phyloP scores from a whole-genome alignment of 2,329 filamentous ascomycete genomes.

The Aspergillus flavus region DNA sequence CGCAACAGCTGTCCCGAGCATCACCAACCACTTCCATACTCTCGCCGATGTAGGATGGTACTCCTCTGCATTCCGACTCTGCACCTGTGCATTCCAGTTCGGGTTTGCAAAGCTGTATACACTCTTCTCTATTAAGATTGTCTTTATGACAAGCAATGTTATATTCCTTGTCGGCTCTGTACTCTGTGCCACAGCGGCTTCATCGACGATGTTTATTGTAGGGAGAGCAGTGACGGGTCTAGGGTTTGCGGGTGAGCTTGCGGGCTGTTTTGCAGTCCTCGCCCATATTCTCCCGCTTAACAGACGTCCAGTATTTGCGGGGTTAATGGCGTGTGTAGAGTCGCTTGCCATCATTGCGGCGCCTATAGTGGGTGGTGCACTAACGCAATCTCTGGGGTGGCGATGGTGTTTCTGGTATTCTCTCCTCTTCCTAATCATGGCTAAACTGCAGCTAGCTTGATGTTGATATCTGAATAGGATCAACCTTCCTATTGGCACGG shows the following conservation, averaged over 20 bases:
- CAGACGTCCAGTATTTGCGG: conserved; percentile 29
- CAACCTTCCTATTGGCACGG: conserved; percentile 34
- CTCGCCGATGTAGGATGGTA: conserved; percentile 35
- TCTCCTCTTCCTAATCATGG: neutral
- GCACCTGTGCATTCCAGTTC: conserved; percentile 26
- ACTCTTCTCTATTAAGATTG: conserved; percentile 33
- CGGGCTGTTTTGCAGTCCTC: conserved; percentile 21
- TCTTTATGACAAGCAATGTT: conserved; percentile 25
- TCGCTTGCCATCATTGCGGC: conserved; percentile 29
- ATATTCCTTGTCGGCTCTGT: conserved; percentile 25
- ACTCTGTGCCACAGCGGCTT: conserved; percentile 23
- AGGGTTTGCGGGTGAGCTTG: conserved; percentile 22
- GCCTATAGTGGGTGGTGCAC: conserved; percentile 38
- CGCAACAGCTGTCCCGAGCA: conserved; percentile 36
- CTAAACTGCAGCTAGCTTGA: neutral
- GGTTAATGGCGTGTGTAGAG: conserved; percentile 29
- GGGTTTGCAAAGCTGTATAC: conserved; percentile 32
- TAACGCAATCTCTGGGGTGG: conserved; percentile 39
- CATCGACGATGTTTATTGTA: conserved; percentile 26
- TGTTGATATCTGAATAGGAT: conserved; percentile 22
- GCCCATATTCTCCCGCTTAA: conserved; percentile 26
- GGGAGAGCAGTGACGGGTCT: conserved; percentile 36
- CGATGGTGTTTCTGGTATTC: conserved; percentile 38
- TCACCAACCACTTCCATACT: conserved; percentile 31
- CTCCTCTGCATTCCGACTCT: conserved; percentile 26